These are phyloP conservation scores for Euphrasia arctica DNA, from an alignment of 305 asterid species.

Conservation along the genomic window DNA sequence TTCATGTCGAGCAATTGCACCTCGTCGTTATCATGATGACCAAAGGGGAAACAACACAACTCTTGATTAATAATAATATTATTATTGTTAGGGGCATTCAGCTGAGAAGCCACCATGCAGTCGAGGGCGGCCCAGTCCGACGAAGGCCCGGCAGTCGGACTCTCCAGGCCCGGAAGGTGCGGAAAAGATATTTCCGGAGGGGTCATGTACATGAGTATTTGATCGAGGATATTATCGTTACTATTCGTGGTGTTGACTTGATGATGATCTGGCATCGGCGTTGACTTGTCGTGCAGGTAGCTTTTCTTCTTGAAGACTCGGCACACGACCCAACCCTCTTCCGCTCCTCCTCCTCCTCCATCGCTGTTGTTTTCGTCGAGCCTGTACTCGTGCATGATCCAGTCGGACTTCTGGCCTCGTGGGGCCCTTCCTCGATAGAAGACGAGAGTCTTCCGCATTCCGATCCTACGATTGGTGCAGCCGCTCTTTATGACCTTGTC, in stretches of 20 bases:
- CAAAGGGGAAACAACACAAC: too few relatives aligned
- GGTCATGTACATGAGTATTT: constrained; percentile 65
- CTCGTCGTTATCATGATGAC: too few relatives aligned
- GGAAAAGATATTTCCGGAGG: constrained; percentile 28
- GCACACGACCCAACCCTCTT: constrained; percentile 98
- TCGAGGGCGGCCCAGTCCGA: constrained; percentile 70
- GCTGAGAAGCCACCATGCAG: constrained; percentile 89
- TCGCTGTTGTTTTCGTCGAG: constrained; percentile 23
- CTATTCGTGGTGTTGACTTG: too few relatives aligned
- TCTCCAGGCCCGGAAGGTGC: constrained; percentile 67
- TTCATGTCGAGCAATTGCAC: too few relatives aligned
- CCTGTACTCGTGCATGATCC: constrained; percentile 98
- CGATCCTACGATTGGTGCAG: constrained; percentile 46
- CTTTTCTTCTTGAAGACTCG: constrained; percentile 97
- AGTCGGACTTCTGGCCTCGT: constrained; percentile 88
- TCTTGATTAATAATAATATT: too few relatives aligned
- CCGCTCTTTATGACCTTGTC: constrained; percentile 81
- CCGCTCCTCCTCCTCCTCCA: constrained; percentile 26
- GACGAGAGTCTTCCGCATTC: constrained; percentile 92
- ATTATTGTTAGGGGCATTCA: constrained; percentile 36
- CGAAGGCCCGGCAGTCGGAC: constrained; percentile 25
- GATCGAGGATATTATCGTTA: constrained; percentile 40
- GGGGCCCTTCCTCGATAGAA: constrained; percentile 96
- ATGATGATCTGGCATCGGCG: neutral
- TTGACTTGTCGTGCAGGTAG: constrained; percentile 52